These are phyloP conservation scores for Cyamopsis tetragonoloba DNA, from an alignment of 306 rosid species.

Conservation along the genomic window DNA sequence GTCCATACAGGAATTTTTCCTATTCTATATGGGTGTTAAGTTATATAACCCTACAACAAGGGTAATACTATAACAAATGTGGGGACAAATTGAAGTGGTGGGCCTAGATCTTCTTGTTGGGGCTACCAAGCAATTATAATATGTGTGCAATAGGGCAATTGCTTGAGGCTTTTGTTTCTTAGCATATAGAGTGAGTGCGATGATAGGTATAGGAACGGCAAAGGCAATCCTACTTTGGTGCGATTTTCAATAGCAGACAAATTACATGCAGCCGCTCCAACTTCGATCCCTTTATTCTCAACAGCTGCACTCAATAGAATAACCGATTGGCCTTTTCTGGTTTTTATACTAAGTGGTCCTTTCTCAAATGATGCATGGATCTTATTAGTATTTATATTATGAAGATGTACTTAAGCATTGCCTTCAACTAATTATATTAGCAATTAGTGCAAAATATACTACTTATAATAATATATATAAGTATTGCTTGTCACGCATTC, in stretches of 20 bases:
- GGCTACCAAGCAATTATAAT: constrained; percentile 11
- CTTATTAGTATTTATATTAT: not conserved
- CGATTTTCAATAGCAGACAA: constrained; percentile 33
- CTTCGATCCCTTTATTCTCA: constrained; percentile 17
- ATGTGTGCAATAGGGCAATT: not conserved
- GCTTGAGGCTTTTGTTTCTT: constrained; percentile 16
- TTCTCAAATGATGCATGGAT: not conserved
- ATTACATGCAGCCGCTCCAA: constrained; percentile 17
- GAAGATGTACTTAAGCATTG: not conserved
- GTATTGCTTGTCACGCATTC: not conserved
- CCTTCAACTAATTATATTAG: not conserved
- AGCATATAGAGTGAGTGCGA: not conserved
- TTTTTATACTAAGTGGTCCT: constrained; percentile 16
- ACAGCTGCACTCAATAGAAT: constrained; percentile 14
- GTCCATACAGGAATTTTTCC: too few species aligned
- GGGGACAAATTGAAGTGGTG: constrained; percentile 24
- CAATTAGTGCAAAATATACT: too few species aligned
- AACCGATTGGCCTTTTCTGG: constrained; percentile 11
- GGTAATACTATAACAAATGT: not conserved
- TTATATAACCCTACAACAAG: constrained; percentile 25
- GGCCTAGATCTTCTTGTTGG: constrained; percentile 1
- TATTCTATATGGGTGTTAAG: not conserved
- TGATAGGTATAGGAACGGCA: constrained; percentile 21
- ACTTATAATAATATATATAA: too few species aligned
- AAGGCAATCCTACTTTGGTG: constrained; percentile 25